A percentile compares a stretch with the other conserved stretches of the same genome.
Conservation (phyloP, 2,329 filamentous ascomycete species). For the Scorias spongiosa region DNA sequence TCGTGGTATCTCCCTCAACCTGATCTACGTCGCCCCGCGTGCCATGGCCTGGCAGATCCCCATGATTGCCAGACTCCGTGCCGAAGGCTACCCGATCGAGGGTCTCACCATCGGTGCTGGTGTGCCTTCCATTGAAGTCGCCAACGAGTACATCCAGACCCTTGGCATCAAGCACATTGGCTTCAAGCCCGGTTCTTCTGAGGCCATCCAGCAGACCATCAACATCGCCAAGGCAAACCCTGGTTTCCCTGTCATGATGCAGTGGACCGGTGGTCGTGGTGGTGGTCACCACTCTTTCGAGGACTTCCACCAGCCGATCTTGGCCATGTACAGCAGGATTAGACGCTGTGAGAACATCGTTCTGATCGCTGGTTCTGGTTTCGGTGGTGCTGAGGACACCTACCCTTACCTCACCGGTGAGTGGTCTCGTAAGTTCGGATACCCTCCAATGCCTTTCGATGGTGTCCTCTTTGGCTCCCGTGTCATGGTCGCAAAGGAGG, state of each 20-base stretch:
- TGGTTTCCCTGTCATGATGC: constrained; percentile 77
- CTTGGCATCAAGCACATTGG: constrained; percentile 83
- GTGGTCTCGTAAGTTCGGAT: constrained; percentile 78
- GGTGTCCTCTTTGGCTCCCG: constrained; percentile 81
- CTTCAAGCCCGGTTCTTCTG: constrained; percentile 84
- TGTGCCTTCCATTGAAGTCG: constrained; percentile 84
- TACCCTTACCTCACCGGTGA: constrained; percentile 82
- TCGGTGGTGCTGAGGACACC: constrained; percentile 77
- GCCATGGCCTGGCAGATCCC: constrained; percentile 92
- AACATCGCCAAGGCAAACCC: constrained; percentile 93
- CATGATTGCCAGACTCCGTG: constrained; percentile 60
- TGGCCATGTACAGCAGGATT: constrained; percentile 83
- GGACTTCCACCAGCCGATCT: constrained; percentile 83
- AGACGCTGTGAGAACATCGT: constrained; percentile 76
- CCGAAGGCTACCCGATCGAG: constrained; percentile 80
- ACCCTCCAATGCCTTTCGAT: constrained; percentile 87
- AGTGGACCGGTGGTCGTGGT: constrained; percentile 90
- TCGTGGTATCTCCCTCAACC: constrained; percentile 74
- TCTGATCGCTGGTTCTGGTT: constrained; percentile 78
- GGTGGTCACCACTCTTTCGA: constrained; percentile 92
- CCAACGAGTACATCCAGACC: constrained; percentile 86
- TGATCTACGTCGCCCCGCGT: constrained; percentile 81
- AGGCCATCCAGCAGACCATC: constrained; percentile 77
- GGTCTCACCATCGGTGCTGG: constrained; percentile 85
- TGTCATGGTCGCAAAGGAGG: constrained; percentile 91